Evolutionary conservation across 2,329 filamentous ascomycete genomes (phyloP).

Genomic region (Blastomyces percursus): DNA sequence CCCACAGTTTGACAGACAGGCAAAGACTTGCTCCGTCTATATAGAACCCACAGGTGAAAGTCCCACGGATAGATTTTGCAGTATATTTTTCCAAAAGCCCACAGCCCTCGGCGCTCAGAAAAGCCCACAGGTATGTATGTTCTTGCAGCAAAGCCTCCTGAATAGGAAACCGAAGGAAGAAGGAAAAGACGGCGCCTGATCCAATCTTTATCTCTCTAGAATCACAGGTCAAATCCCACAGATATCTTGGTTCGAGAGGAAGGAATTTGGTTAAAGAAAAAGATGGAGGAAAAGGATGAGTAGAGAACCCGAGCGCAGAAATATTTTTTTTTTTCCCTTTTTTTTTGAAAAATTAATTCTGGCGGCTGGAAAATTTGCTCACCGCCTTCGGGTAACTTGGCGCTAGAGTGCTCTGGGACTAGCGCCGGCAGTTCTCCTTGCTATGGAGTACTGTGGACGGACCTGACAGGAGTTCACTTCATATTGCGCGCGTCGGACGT

Average conservation of each 20-base stretch:
- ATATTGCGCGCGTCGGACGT: too few relatives aligned
- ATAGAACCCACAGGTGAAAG: conserved; percentile 32
- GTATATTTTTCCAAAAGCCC: conserved; percentile 18
- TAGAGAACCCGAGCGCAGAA: conserved; percentile 8
- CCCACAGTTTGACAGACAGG: conserved; percentile 22
- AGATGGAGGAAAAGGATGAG: conserved; percentile 7
- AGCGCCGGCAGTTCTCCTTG: too few relatives aligned
- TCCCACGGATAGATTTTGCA: conserved; percentile 33
- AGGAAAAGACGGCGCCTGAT: conserved; percentile 10
- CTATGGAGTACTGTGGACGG: too few relatives aligned
- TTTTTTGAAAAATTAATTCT: conserved; percentile 17
- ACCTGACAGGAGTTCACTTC: too few relatives aligned
- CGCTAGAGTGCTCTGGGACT: neutral
- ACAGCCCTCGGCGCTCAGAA: conserved; percentile 34
- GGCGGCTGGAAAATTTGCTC: conserved; percentile 18
- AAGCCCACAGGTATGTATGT: conserved; percentile 23
- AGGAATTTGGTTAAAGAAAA: conserved; percentile 15
- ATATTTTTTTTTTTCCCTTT: neutral
- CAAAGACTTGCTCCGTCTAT: conserved; percentile 28
- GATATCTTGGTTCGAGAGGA: conserved; percentile 13
- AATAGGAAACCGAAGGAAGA: conserved; percentile 26
- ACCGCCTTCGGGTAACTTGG: conserved; percentile 21
- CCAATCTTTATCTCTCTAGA: conserved; percentile 26
- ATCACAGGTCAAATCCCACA: conserved; percentile 17
- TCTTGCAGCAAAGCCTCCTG: conserved; percentile 18